Conservation (phyloP, 768 basidiomycete genomes). For the Mycena metata region DNA sequence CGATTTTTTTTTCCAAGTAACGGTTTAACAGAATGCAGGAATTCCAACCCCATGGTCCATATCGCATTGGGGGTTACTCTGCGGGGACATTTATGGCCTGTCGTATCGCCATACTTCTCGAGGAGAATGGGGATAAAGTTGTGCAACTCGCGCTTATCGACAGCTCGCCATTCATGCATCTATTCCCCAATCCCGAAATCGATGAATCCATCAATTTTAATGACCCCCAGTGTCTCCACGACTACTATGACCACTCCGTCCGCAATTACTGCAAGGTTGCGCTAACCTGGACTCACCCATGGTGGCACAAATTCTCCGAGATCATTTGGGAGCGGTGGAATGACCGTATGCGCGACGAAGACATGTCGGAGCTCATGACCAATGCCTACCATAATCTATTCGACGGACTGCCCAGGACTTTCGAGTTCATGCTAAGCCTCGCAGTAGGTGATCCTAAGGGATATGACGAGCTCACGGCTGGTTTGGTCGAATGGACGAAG, state of each 20-base stretch:
- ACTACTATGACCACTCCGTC: not conserved
- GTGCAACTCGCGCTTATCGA: conserved; percentile 19
- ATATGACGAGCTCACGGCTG: not conserved
- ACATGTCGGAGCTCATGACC: conserved; percentile 13
- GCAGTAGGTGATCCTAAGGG: not conserved
- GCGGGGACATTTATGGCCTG: conserved; percentile 7
- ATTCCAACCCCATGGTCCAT: not conserved
- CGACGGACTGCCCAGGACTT: not conserved
- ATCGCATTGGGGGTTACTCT: conserved; percentile 9
- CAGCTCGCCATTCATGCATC: not conserved
- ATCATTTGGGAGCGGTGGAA: conserved; percentile 15
- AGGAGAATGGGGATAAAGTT: not conserved
- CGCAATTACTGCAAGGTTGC: no score
- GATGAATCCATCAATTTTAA: not conserved
- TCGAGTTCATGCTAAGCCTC: conserved; percentile 7
- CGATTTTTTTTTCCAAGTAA: no score
- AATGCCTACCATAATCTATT: not conserved
- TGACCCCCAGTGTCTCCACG: not conserved
- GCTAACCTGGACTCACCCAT: not conserved
- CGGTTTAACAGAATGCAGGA: not conserved
- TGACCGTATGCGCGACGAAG: not conserved
- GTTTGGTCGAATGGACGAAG: not conserved
- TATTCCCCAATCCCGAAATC: not conserved
- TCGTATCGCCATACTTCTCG: conserved; percentile 2
- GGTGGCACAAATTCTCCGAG: conserved; percentile 6